Percentiles rank a stretch among this genome's conserved stretches.
These are phyloP conservation scores for Penstemon eatonii DNA, from an alignment of 257 asterid genomes.

Conservation along the genomic window DNA sequence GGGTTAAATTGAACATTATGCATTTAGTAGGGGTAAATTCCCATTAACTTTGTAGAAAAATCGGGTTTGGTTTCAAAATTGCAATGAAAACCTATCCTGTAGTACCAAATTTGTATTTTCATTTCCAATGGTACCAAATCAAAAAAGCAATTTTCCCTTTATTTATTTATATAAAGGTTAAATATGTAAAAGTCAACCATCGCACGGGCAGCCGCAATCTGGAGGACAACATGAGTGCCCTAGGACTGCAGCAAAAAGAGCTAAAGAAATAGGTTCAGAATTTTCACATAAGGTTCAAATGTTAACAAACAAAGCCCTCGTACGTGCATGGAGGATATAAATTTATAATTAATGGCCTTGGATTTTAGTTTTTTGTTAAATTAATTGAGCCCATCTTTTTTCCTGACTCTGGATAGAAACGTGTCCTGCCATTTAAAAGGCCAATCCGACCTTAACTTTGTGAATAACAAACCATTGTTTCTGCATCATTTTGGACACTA, in stretches of 20 bases:
- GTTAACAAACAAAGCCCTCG: slow-evolving; percentile 22
- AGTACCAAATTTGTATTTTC: too few relatives aligned
- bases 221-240: slow-evolving; percentile 30
- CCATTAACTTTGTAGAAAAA: too few relatives aligned
- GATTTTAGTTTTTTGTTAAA: slow-evolving; percentile 10
- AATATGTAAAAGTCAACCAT: slow-evolving; percentile 24
- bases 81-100: too few relatives aligned
- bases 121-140: too few relatives aligned
- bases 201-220: slow-evolving; percentile 28
- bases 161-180: too few relatives aligned
- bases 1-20: too few relatives aligned
- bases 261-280: background rate
- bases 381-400: slow-evolving; percentile 6
- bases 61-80: too few relatives aligned
- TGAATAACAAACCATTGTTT: background rate
- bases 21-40: too few relatives aligned
- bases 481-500: slow-evolving; percentile 1
- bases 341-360: background rate
- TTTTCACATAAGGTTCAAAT: slow-evolving; percentile 7
- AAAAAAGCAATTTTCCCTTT: too few relatives aligned
- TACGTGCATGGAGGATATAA: background rate
- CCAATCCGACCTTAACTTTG: slow-evolving; percentile 17
- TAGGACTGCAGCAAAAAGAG: background rate
- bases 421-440: slow-evolving; percentile 17
- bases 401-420: slow-evolving; percentile 29